Base-by-base conservation (phyloP, 2,329 filamentous ascomycete genomes). In the Boeremia lycopersici region DNA sequence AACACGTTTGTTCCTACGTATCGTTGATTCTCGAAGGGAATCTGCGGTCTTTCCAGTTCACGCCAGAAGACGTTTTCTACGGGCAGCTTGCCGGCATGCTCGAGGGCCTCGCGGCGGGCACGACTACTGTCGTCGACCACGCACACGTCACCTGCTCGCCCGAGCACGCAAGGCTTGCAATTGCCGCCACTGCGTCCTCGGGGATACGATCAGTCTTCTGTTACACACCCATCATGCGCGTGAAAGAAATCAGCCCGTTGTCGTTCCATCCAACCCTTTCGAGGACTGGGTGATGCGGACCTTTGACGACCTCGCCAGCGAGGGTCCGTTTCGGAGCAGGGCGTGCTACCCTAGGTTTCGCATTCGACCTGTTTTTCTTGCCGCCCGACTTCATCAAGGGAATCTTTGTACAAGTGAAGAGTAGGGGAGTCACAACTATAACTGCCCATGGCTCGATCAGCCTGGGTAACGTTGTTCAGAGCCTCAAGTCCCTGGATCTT, bases 111-210 rank as follows among this genome's bases (percentile, higher is more conserved):
- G 79, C 82, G 28, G 80, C 78, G 0, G 82, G 82, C 4, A 81
- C 83, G 9, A 85, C 82, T 0, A 82, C 80, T 0, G 74, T 77
- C 0, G 74, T 85, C 0, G 82, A 85, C 49, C 81, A 84, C 43
- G 82, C 82, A 1, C 80, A 82, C 31, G 74, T 81, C 26, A 82
- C 75, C 0, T 82, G 62, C 65, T 66, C 67, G 6, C 61, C 65
- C 0, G 57, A 63, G 3, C 60, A 67, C 29, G 59, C 49, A 11
- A 60, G 55, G 26, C 53, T 70, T n/a, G 75, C 73, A 26, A 68
- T 80, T 30, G 70, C 76, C 11, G 79, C 75, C 23, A 75, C 77
- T 4, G 62, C 74, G 3, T 67, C 76, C 9, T 78, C 79, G 1
- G 80, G 80, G 2, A 74, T 82, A 15, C 75, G 81, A 5, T 76